Evolutionary conservation across 331 rosid species (phyloP), one percentile per base, ranked within the genome.

Genomic region (Pyracantha coccinea): DNA sequence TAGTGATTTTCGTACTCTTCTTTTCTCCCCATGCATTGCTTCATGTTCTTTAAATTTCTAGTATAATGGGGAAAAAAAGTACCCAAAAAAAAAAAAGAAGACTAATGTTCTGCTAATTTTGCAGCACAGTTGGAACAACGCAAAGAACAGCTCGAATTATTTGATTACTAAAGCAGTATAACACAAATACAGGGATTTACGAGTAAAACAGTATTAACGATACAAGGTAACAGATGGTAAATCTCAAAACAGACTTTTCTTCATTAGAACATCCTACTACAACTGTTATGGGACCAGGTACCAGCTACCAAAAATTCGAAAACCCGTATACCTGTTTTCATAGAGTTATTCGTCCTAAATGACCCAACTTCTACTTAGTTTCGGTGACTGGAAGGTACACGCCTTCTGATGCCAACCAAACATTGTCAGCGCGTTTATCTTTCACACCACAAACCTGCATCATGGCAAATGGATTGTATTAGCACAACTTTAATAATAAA

Each of bases 381-480:
- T 83, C 92, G 2, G 80, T 80, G 45, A 92, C 81, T 0, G 99
- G 99, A 55, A 95, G 97, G 85, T 92, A 95, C 29, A 89, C 98
- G 15, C 99, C 99, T 85, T 95, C 99, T 0, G 94, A 93, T 17
- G 98, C 97, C 89, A 95, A 55, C 99, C 99, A 95, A 33, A 92
- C 80, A 68, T 92, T 95, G 74, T 95, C 99, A 2, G 92, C 89
- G 1, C 96, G 97, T 85, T 92, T 95, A 44, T 95, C 99, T 45
- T 88, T 86, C 32, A 95, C 81, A 25, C 90, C 96, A 33, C 99
- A 95, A 65, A 92, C 98, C 99, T 95, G 85, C 23, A 44, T 60
- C 59, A 73, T 2, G 27, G 45, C 20, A 5, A 60, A 61, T 41
- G 29, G 17, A 44, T 9, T 12, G 60, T 23, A 55, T 71, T 23